phyloP scores from a whole-genome alignment of 768 basidiomycete genomes.

The Lactarius quietus region DNA sequence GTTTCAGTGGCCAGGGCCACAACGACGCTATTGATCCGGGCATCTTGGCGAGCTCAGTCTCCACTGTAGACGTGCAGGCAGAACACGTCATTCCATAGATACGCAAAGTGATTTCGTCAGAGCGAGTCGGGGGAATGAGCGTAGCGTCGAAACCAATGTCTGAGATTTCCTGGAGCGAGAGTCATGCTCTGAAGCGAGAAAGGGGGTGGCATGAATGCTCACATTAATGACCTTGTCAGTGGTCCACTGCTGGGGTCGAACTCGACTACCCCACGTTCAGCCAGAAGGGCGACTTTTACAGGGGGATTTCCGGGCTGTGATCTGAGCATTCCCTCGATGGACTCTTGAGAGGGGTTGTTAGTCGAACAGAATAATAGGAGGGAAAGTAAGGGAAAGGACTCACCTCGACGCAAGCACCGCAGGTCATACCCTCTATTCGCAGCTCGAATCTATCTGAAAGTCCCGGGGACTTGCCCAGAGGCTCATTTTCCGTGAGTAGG shows the following conservation, averaged over 20 bases:
- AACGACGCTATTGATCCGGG: conserved; percentile 68
- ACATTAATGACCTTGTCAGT: conserved; percentile 75
- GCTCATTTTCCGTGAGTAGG: conserved; percentile 30
- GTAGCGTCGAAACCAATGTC: conserved; percentile 92
- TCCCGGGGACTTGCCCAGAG: conserved; percentile 28
- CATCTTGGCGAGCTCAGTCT: conserved; percentile 58
- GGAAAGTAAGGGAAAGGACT: conserved; percentile 28
- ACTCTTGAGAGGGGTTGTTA: conserved; percentile 40
- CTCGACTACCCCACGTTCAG: conserved; percentile 89
- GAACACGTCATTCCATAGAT: conserved; percentile 94
- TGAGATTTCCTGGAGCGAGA: conserved; percentile 69
- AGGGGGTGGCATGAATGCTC: conserved; percentile 32
- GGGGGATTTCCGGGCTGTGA: conserved; percentile 88
- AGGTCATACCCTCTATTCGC: conserved; percentile 87
- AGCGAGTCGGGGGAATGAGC: conserved; percentile 58
- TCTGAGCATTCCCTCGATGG: conserved; percentile 81
- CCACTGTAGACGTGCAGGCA: conserved; percentile 74
- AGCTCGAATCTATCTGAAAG: conserved; percentile 63
- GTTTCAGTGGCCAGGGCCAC: conserved; percentile 76
- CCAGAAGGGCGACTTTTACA: conserved; percentile 93
- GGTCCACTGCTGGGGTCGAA: conserved; percentile 84
- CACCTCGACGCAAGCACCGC: conserved; percentile 85
- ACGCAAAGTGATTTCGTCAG: conserved; percentile 68
- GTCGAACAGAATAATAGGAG: neutral
- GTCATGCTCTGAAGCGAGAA: neutral